A percentile compares a stretch with the other conserved stretches of the same genome.
These are phyloP conservation scores for Colletotrichum tropicicola DNA, from an alignment of 2,329 filamentous ascomycete species.

Conservation along the genomic window DNA sequence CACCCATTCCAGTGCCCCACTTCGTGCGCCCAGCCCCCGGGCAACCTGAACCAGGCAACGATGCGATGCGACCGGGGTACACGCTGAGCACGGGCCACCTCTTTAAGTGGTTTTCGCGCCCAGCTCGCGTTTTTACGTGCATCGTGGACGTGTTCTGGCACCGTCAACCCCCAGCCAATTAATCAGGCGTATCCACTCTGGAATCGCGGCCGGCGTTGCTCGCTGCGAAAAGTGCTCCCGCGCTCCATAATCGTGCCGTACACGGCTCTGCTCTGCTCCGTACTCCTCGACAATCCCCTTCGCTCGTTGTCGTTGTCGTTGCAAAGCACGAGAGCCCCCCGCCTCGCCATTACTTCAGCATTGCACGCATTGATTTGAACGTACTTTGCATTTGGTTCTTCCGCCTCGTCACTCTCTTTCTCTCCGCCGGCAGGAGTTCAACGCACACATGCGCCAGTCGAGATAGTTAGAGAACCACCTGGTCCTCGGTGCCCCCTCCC, in stretches of 20 bases:
- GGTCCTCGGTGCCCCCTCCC: constrained; percentile 10
- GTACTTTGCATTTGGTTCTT: neutral
- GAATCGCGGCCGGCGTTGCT: neutral
- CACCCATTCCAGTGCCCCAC: constrained; percentile 10
- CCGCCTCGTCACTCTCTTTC: neutral
- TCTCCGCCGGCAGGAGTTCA: constrained; percentile 11
- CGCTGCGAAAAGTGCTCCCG: constrained; percentile 19
- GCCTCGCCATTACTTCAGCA: neutral
- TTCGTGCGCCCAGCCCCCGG: constrained; percentile 18
- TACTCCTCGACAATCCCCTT: constrained; percentile 6
- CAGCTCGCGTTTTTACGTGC: constrained; percentile 34
- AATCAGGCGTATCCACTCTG: constrained; percentile 11
- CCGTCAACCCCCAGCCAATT: constrained; percentile 26
- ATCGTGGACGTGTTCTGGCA: constrained; percentile 31
- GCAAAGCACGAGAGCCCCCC: constrained; percentile 20
- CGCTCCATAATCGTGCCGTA: constrained; percentile 2
- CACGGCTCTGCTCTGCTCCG: constrained; percentile 14
- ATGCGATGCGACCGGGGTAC: constrained; percentile 20
- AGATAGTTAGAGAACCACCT: constrained; percentile 9
- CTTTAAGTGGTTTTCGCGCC: constrained; percentile 31
- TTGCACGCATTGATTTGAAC: constrained; percentile 13
- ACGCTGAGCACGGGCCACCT: constrained; percentile 32
- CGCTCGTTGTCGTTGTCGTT: constrained; percentile 12
- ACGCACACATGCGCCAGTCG: constrained; percentile 17
- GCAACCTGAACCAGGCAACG: constrained; percentile 21